Conservation (phyloP, 148 eudicot genomes). For the Cornus controversa region DNA sequence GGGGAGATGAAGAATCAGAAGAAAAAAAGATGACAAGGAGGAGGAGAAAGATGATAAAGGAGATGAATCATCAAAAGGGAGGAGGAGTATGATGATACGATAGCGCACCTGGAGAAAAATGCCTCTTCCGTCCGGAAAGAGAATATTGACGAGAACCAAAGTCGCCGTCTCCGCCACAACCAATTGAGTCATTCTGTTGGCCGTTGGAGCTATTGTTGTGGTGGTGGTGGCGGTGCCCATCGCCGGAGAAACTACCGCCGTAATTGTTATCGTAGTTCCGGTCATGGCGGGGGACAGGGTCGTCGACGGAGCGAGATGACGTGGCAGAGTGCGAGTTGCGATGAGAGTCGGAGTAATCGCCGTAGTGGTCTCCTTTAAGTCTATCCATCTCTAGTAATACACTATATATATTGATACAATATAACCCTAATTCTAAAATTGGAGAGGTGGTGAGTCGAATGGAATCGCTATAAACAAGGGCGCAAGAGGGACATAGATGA, state of each 20-base stretch:
- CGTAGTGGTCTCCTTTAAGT: neutral
- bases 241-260: slow-evolving; percentile 17
- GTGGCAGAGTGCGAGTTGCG: neutral
- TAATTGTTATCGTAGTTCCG: neutral
- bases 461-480: too few relatives aligned
- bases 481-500: too few relatives aligned
- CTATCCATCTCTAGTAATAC: neutral
- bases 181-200: slow-evolving; percentile 22
- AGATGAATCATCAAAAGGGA: too few relatives aligned
- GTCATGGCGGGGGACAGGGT: neutral
- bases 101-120: neutral
- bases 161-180: slow-evolving; percentile 7
- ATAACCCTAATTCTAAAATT: neutral
- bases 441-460: neutral
- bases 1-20: neutral
- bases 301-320: slow-evolving; percentile 6
- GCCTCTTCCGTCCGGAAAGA: slow-evolving; percentile 34
- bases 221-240: slow-evolving; percentile 22
- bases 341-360: neutral
- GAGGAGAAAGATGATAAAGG: too few relatives aligned
- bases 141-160: slow-evolving; percentile 18
- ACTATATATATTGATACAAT: neutral
- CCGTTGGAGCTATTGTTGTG: slow-evolving; percentile 12
- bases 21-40: neutral
- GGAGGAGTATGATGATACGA: too few relatives aligned